phyloP scores from a whole-genome alignment of 176 grass and related monocot species.

The Stipa capillata region DNA sequence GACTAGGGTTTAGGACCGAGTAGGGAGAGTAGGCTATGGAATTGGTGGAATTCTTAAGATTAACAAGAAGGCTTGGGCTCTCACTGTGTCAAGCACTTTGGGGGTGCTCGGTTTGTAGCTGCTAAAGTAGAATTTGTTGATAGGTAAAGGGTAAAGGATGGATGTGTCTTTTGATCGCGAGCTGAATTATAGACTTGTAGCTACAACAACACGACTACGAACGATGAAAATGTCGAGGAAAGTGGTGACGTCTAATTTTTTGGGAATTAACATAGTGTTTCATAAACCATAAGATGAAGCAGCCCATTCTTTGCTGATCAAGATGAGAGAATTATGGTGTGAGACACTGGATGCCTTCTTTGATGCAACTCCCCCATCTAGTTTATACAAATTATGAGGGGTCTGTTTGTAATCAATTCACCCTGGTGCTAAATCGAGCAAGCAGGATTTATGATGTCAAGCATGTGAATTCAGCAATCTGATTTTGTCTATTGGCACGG shows the following conservation, averaged over 20 bases:
- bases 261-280: background rate
- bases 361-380: background rate
- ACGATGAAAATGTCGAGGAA: background rate
- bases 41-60: background rate
- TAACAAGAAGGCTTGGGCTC: background rate
- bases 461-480: background rate
- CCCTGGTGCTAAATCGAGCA: background rate
- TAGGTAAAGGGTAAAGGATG: background rate
- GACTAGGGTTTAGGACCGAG: background rate
- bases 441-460: background rate
- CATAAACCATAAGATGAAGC: too few species aligned
- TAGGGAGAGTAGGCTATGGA: slow-evolving; percentile 1
- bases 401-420: too few species aligned
- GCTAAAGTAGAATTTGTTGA: background rate
- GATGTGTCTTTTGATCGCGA: background rate
- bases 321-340: background rate
- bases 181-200: background rate
- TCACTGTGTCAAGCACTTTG: background rate
- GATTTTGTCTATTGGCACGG: background rate
- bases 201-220: background rate
- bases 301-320: background rate
- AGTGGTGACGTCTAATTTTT: background rate
- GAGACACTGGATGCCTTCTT: background rate
- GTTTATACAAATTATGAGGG: background rate
- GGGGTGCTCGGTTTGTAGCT: background rate